Conservation (phyloP, 345 rosid genomes). For the Bruguiera sexangula region DNA sequence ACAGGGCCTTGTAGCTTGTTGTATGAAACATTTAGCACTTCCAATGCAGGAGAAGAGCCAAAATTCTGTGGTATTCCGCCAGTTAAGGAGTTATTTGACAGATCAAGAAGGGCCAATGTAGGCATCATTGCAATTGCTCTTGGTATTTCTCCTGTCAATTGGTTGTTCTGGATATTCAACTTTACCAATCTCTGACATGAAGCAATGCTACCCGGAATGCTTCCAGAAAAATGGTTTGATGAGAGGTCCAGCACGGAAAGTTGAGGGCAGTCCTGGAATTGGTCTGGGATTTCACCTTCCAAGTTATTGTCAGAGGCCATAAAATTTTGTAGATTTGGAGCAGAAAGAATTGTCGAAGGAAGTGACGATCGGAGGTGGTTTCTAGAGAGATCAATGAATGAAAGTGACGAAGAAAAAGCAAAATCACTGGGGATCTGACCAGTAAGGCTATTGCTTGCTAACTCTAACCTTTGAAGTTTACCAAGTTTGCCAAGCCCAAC, state of each 20-base stretch:
- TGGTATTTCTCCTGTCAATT: constrained; percentile 67
- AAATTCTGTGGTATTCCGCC: constrained; percentile 74
- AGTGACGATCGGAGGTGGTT: constrained; percentile 62
- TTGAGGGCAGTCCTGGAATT: constrained; percentile 87
- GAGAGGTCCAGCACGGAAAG: constrained; percentile 84
- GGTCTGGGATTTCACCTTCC: constrained; percentile 79
- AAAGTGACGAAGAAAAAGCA: constrained; percentile 64
- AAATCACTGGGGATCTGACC: constrained; percentile 77
- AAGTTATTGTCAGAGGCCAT: constrained; percentile 56
- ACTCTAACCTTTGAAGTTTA: constrained; percentile 74
- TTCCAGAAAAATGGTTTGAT: constrained; percentile 62
- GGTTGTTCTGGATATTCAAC: constrained; percentile 62
- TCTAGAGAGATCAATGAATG: constrained; percentile 74
- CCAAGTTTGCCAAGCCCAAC: constrained; percentile 74
- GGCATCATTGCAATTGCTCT: constrained; percentile 68
- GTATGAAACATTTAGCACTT: constrained; percentile 71
- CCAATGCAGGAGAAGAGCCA: constrained; percentile 78
- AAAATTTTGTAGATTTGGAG: constrained; percentile 68
- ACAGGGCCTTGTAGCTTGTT: constrained; percentile 81
- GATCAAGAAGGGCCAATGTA: constrained; percentile 77
- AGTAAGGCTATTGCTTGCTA: constrained; percentile 68
- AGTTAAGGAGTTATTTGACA: constrained; percentile 71
- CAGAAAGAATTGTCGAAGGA: constrained; percentile 75
- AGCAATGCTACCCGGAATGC: constrained; percentile 76
- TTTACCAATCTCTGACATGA: constrained; percentile 75